phyloP scores from a whole-genome alignment of 2,329 filamentous ascomycete species.

The Diaporthe caulivora region DNA sequence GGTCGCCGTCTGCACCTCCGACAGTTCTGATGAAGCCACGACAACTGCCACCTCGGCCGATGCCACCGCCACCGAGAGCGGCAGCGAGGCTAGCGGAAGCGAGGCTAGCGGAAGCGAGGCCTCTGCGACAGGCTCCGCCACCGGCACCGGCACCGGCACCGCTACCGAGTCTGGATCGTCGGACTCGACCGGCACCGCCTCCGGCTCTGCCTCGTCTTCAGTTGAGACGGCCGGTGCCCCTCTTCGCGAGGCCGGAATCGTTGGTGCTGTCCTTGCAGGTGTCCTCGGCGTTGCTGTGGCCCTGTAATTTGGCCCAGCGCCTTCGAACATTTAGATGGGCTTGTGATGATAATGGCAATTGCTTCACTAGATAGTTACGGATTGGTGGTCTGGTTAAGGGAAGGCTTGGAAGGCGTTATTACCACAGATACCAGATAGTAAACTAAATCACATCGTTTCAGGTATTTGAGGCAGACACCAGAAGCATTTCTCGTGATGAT shows the following conservation, averaged over 20 bases:
- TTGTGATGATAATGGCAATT: neutral
- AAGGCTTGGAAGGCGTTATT: neutral
- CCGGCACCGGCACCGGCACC: conserved; percentile 23
- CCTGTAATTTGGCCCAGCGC: conserved; percentile 21
- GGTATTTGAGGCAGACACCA: neutral
- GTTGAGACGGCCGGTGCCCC: conserved; percentile 30
- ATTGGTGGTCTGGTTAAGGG: neutral
- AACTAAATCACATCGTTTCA: conserved; percentile 6
- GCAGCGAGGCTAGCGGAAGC: too few relatives aligned
- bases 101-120: conserved; percentile 19
- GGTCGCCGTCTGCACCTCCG: conserved; percentile 12
- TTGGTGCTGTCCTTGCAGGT: conserved; percentile 35
- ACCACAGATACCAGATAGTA: conserved; percentile 10
- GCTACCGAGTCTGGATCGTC: conserved; percentile 23
- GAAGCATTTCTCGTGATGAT: neutral
- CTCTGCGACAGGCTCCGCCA: conserved; percentile 20
- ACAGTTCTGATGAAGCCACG: conserved; percentile 10
- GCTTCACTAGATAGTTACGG: neutral
- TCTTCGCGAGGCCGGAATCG: conserved; percentile 27
- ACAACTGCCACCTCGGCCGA: conserved; percentile 9
- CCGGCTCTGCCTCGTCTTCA: conserved; percentile 19
- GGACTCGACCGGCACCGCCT: conserved; percentile 16
- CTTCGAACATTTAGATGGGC: too few relatives aligned
- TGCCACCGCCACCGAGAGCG: neutral
- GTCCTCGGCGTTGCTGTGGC: conserved; percentile 35